Evolutionary conservation across 768 basidiomycete genomes (phyloP).

Genomic region (Cubamyces lactineus): DNA sequence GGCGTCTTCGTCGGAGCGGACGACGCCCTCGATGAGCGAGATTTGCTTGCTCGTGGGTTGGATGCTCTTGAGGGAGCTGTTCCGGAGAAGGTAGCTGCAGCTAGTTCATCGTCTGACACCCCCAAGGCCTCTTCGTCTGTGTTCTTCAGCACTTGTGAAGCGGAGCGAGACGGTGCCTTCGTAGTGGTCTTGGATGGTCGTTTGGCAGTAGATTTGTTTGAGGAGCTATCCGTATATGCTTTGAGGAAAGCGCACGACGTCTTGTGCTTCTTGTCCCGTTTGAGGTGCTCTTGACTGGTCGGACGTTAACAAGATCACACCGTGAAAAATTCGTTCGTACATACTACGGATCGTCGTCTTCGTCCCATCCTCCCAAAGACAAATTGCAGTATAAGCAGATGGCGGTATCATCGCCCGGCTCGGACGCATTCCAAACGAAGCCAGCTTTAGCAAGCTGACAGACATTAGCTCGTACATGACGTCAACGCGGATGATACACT

Average conservation of each 20-base stretch:
- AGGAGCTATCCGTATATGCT: constrained; percentile 14
- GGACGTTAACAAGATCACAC: neutral
- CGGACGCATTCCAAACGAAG: constrained; percentile 77
- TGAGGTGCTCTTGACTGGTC: constrained; percentile 73
- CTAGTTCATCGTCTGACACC: constrained; percentile 34
- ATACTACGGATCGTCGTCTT: constrained; percentile 85
- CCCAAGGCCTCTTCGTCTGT: constrained; percentile 16
- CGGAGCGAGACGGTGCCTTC: constrained; percentile 27
- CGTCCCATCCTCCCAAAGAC: constrained; percentile 84
- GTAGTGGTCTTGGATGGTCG: constrained; percentile 35
- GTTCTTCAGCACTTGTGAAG: constrained; percentile 26
- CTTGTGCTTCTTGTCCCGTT: constrained; percentile 57
- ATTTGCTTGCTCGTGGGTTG: constrained; percentile 13
- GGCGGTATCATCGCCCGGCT: constrained; percentile 73
- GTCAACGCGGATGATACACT: neutral
- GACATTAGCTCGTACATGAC: neutral
- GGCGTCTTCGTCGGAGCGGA: constrained; percentile 27
- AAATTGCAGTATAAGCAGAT: constrained; percentile 86
- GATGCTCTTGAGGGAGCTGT: constrained; percentile 9
- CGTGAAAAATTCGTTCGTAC: constrained; percentile 30
- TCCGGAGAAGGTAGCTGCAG: constrained; percentile 20
- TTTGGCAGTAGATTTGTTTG: constrained; percentile 30
- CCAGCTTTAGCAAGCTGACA: constrained; percentile 87
- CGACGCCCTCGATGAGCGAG: constrained; percentile 27
- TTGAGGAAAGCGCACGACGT: constrained; percentile 48